These are phyloP conservation scores for Thraustochytrium striatum DNA, from an alignment of 352 stramenopile species.

Conservation along the genomic window DNA sequence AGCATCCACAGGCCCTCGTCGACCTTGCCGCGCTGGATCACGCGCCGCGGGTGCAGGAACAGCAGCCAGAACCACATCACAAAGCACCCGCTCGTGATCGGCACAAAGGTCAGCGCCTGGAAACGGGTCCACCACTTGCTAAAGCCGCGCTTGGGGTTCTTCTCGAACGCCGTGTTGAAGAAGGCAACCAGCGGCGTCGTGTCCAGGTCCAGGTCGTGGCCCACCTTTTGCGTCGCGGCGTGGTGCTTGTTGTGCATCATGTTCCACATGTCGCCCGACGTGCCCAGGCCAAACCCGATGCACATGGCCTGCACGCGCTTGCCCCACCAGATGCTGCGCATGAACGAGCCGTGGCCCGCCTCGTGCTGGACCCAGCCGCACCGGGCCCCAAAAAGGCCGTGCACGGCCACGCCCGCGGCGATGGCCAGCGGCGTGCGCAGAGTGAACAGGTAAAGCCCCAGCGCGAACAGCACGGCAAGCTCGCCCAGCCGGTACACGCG, in stretches of 20 bases:
- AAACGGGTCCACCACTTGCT: constrained; percentile 48
- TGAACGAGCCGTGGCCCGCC: constrained; percentile 54
- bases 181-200: constrained; percentile 54
- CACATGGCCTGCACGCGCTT: constrained; percentile 41
- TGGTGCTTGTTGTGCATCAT: constrained; percentile 56
- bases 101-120: constrained; percentile 52
- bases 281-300: constrained; percentile 54
- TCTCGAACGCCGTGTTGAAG: constrained; percentile 47
- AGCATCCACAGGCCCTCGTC: constrained; percentile 11
- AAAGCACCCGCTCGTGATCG: constrained; percentile 48
- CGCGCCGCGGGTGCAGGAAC: constrained; percentile 53
- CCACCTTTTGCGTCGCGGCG: constrained; percentile 52
- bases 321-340: constrained; percentile 42
- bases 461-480: constrained; percentile 44
- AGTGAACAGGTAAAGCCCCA: constrained; percentile 47
- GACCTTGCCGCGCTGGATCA: constrained; percentile 23
- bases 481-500: constrained; percentile 45
- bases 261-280: constrained; percentile 51
- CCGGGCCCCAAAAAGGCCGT: constrained; percentile 47
- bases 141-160: neutral
- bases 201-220: constrained; percentile 55
- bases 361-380: constrained; percentile 57
- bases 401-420: constrained; percentile 27
- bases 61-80: constrained; percentile 51
- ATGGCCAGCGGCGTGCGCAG: neutral